Evolutionary conservation across 2,329 filamentous ascomycete species (phyloP).

Genomic region (Zalaria sp.): DNA sequence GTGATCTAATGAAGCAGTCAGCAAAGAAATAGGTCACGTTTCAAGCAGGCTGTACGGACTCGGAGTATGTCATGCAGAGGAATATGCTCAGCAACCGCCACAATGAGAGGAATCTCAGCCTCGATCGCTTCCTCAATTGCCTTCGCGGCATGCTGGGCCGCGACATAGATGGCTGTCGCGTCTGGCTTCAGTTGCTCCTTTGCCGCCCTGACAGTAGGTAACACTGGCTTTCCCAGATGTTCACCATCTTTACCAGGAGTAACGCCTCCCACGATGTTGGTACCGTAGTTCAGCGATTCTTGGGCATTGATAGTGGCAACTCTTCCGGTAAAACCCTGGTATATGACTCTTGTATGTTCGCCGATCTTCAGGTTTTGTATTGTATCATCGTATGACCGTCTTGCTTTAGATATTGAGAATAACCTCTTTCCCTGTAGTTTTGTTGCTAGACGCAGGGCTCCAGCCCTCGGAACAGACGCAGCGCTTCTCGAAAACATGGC

Average conservation of each 20-base stretch:
- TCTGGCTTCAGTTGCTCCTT: constrained; percentile 58
- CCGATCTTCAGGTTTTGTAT: constrained; percentile 54
- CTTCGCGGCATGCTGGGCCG: constrained; percentile 55
- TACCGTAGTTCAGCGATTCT: constrained; percentile 65
- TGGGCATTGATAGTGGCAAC: constrained; percentile 62
- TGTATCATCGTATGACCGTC: constrained; percentile 43
- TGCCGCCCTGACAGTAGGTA: constrained; percentile 54
- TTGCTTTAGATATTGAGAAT: constrained; percentile 15
- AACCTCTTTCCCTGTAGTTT: constrained; percentile 1
- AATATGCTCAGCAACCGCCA: constrained; percentile 68
- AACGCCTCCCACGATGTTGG: constrained; percentile 66
- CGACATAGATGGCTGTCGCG: constrained; percentile 67
- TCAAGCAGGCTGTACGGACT: constrained; percentile 13
- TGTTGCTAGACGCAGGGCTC: not conserved
- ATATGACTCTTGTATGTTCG: constrained; percentile 51
- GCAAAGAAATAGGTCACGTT: not conserved
- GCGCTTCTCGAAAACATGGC: no score
- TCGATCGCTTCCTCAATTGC: constrained; percentile 72
- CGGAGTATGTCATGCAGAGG: constrained; percentile 65
- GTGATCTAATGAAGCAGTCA: constrained; percentile 37
- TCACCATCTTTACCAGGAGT: constrained; percentile 56
- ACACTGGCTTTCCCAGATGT: constrained; percentile 58
- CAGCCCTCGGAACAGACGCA: no score
- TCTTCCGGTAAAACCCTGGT: constrained; percentile 56
- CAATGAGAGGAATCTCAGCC: constrained; percentile 63